Percentiles rank a stretch among this genome's conserved stretches.
Conservation (phyloP, 2,329 filamentous ascomycete genomes). For the Ilyonectria sp. region DNA sequence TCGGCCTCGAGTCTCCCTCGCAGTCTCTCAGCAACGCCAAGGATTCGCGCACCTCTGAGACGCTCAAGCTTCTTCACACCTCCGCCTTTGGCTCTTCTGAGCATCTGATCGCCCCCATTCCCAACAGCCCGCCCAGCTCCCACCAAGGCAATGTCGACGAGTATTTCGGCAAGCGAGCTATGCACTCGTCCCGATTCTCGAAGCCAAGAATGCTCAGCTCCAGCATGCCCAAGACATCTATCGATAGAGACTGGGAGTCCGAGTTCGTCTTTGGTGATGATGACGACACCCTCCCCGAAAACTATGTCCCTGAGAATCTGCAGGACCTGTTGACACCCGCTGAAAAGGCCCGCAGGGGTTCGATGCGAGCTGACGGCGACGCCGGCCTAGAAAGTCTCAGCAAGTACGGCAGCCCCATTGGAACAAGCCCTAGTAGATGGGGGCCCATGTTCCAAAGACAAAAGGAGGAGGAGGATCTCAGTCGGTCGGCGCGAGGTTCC, state of each 20-base stretch:
- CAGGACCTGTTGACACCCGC: slow-evolving; percentile 77
- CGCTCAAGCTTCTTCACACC: slow-evolving; percentile 75
- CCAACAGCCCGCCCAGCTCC: slow-evolving; percentile 65
- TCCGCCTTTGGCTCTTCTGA: slow-evolving; percentile 78
- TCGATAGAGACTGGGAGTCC: slow-evolving; percentile 75
- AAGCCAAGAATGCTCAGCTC: slow-evolving; percentile 79
- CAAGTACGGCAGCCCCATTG: slow-evolving; percentile 75
- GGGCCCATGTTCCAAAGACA: slow-evolving; percentile 73
- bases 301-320: slow-evolving; percentile 81
- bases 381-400: slow-evolving; percentile 61
- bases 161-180: slow-evolving; percentile 78
- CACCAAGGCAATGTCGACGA: slow-evolving; percentile 69
- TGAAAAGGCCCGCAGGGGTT: slow-evolving; percentile 77
- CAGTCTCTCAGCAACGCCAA: slow-evolving; percentile 77
- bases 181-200: slow-evolving; percentile 78
- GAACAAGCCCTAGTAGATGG: slow-evolving; percentile 74
- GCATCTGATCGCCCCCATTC: slow-evolving; percentile 69
- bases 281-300: slow-evolving; percentile 67
- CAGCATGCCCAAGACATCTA: slow-evolving; percentile 76
- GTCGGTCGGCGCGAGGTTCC: slow-evolving; percentile 54
- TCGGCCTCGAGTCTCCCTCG: slow-evolving; percentile 89
- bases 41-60: slow-evolving; percentile 73
- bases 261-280: slow-evolving; percentile 86
- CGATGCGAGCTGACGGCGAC: slow-evolving; percentile 70
- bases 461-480: slow-evolving; percentile 69